Evolutionary conservation across 768 basidiomycete genomes (phyloP).

Genomic region (Boletus subparvulus): DNA sequence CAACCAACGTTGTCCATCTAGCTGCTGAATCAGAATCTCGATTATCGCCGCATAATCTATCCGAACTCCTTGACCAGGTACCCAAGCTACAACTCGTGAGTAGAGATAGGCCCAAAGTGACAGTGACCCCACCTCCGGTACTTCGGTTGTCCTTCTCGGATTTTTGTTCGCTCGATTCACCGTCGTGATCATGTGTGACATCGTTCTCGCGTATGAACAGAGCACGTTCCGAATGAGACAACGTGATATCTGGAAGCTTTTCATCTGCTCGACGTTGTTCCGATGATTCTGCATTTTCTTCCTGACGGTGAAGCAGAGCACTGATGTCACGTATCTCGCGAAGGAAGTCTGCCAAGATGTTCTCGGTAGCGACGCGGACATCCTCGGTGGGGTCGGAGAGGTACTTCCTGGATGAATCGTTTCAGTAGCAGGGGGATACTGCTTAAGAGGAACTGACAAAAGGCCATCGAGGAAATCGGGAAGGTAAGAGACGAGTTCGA

Average conservation of each 20-base stretch:
- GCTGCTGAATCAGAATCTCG: constrained; percentile 86
- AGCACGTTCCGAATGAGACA: constrained; percentile 57
- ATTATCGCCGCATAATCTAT: constrained; percentile 92
- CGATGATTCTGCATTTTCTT: constrained; percentile 47
- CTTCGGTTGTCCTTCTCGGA: constrained; percentile 54
- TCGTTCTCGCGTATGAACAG: constrained; percentile 54
- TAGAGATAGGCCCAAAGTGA: background rate
- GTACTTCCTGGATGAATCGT: constrained; percentile 64
- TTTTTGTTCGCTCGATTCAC: constrained; percentile 43
- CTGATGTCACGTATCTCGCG: constrained; percentile 89
- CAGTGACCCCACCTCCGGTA: constrained; percentile 53
- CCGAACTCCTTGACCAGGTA: constrained; percentile 90
- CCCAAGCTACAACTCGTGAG: constrained; percentile 58
- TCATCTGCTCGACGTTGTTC: constrained; percentile 49
- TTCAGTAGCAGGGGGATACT: constrained; percentile 5
- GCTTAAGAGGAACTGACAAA: constrained; percentile 52
- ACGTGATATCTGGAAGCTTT: constrained; percentile 55
- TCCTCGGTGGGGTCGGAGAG: constrained; percentile 94
- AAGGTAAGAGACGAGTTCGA: constrained; percentile 91
- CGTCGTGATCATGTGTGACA: constrained; percentile 37
- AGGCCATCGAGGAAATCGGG: constrained; percentile 95
- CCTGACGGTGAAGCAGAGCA: constrained; percentile 62
- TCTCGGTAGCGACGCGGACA: constrained; percentile 88
- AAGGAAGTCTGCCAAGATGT: constrained; percentile 83
- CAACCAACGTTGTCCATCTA: constrained; percentile 76